phyloP scores from a whole-genome alignment of 2,329 filamentous ascomycete species.

The Amesomyces nigricolor region DNA sequence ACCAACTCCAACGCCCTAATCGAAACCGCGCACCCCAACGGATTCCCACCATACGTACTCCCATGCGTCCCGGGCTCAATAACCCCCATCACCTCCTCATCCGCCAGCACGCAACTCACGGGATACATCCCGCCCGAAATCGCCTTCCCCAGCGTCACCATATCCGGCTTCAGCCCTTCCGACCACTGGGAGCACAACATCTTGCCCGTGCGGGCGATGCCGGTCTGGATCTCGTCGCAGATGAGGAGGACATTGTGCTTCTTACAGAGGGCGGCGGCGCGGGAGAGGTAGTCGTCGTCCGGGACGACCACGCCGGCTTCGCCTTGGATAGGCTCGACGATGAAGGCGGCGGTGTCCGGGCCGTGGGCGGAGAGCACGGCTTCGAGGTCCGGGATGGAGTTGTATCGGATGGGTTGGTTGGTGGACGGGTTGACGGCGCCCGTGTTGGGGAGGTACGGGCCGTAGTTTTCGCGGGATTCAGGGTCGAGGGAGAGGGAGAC shows the following conservation, averaged over 20 bases:
- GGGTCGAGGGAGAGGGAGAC: constrained; percentile 94
- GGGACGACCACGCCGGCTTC: constrained; percentile 96
- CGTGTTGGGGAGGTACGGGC: constrained; percentile 86
- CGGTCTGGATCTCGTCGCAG: constrained; percentile 97
- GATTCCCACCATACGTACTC: constrained; percentile 97
- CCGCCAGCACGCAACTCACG: constrained; percentile 86
- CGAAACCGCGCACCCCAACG: constrained; percentile 88
- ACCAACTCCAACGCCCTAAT: constrained; percentile 93
- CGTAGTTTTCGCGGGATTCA: constrained; percentile 94
- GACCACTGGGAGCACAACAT: constrained; percentile 95
- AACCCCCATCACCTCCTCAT: constrained; percentile 89
- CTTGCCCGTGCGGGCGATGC: constrained; percentile 88
- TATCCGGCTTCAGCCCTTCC: constrained; percentile 79
- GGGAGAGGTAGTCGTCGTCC: constrained; percentile 76
- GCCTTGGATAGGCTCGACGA: constrained; percentile 95
- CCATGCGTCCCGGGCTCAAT: constrained; percentile 95
- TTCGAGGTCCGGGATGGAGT: constrained; percentile 75
- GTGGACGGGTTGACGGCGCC: constrained; percentile 72
- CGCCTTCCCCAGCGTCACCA: constrained; percentile 92
- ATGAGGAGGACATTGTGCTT: constrained; percentile 95
- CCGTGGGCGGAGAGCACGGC: constrained; percentile 75
- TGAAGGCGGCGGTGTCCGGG: constrained; percentile 81
- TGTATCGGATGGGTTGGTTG: constrained; percentile 74
- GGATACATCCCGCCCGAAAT: constrained; percentile 99
- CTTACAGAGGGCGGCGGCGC: constrained; percentile 79